Evolutionary conservation across 192 early-diverging fungal genomes (phyloP).

Genomic region (Podila epicladia): DNA sequence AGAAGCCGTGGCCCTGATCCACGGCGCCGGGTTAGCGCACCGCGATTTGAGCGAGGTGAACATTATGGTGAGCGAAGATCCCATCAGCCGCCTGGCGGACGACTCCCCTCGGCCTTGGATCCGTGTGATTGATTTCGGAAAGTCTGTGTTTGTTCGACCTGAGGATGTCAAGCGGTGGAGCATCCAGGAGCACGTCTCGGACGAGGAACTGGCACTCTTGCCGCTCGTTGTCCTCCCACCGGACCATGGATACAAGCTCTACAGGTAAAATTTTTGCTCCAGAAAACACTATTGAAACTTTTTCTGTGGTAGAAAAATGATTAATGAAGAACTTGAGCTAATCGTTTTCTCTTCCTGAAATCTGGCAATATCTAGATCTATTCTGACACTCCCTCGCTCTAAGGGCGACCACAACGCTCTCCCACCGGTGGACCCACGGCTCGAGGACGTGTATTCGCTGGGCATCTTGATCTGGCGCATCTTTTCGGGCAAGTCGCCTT

Average conservation of each 20-base stretch:
- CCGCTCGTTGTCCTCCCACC: slow-evolving; percentile 62
- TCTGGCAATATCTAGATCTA: slow-evolving; percentile 40
- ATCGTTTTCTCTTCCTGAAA: not conserved
- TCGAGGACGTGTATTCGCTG: slow-evolving; percentile 66
- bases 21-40: slow-evolving; percentile 63
- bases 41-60: slow-evolving; percentile 69
- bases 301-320: not conserved
- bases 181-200: slow-evolving; percentile 32
- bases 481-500: slow-evolving; percentile 67
- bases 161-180: slow-evolving; percentile 57
- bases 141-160: slow-evolving; percentile 60
- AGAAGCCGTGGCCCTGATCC: slow-evolving; percentile 58
- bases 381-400: slow-evolving; percentile 63
- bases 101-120: slow-evolving; percentile 52
- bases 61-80: slow-evolving; percentile 64
- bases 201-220: slow-evolving; percentile 55
- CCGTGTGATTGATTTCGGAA: slow-evolving; percentile 70
- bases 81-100: slow-evolving; percentile 48
- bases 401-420: slow-evolving; percentile 56
- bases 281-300: too few relatives aligned
- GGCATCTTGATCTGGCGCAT: slow-evolving; percentile 69
- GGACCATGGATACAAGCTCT: slow-evolving; percentile 68
- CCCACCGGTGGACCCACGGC: slow-evolving; percentile 59
- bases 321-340: not conserved
- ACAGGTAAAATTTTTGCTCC: slow-evolving; percentile 23